These are phyloP conservation scores for Colletotrichum euphorbiae DNA, from an alignment of 2,329 filamentous ascomycete species.

Conservation along the genomic window DNA sequence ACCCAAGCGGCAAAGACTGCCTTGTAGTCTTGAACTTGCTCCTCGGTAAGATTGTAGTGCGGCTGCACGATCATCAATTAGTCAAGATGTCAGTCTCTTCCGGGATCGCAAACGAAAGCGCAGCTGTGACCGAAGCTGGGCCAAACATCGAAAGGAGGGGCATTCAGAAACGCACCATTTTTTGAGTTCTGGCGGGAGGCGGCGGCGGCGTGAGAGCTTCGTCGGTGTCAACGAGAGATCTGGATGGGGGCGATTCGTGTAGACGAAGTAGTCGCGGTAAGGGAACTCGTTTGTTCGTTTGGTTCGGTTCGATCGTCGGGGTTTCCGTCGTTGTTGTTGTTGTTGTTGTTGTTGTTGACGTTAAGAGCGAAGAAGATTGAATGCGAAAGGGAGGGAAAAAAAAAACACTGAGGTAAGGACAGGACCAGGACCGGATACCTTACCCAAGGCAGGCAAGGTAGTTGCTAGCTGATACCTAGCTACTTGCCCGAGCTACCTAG, in stretches of 20 bases:
- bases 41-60: constrained; percentile 39
- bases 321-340: constrained; percentile 10
- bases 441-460: too few relatives aligned
- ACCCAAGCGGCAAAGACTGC: constrained; percentile 41
- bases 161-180: constrained; percentile 36
- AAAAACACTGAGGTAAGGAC: constrained; percentile 15
- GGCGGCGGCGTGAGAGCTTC: neutral
- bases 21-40: constrained; percentile 39
- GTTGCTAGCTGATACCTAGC: neutral
- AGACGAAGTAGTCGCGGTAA: neutral
- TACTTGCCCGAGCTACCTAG: constrained; percentile 10
- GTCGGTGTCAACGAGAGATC: neutral
- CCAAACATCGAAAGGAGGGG: constrained; percentile 6
- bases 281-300: neutral
- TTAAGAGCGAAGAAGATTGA: neutral
- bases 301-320: constrained; percentile 9
- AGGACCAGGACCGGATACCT: constrained; percentile 5
- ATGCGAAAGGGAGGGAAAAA: constrained; percentile 12
- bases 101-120: neutral
- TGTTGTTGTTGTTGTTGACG: constrained; percentile 17
- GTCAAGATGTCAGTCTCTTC: constrained; percentile 9
- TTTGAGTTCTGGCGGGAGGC: constrained; percentile 8
- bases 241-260: neutral
- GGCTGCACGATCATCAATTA: constrained; percentile 11
- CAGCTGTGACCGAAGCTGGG: constrained; percentile 7